Base-by-base conservation (phyloP, 768 basidiomycete genomes). In the Pilatotrama ljubarskyi region DNA sequence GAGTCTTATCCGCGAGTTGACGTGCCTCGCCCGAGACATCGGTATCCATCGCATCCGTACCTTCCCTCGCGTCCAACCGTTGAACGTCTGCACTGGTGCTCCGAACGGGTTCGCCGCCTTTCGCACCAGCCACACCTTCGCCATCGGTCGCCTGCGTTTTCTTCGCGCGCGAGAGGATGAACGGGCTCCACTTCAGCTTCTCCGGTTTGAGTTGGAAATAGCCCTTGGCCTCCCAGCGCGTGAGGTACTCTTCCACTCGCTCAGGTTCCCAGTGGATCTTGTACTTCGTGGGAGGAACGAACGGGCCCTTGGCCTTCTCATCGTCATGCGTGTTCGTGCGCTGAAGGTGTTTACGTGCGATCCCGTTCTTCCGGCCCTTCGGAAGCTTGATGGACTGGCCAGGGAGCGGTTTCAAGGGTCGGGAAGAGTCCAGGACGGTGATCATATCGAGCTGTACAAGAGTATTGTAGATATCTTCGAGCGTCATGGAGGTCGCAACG, bases 121-220 rank as follows among this genome's bases (percentile, higher is more conserved):
- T 6, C 14, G 50, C 40, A 14, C 53, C 53, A 11, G 44, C 20
- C 5, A 25, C 36, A 35, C 43, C 57, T 11, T 54, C 62, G 47
- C 64, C 56, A 18, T 43, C 11, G 2, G 59, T 52, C 8, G 61
- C 63, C 36, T 73, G 70, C 13, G 68, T 55, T 64, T 73, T 71
- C 55, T 71, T 72, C 42, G 71, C 74, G 52, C 83, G 77, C 5
- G 86, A 78, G 43, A 93, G 73, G 38, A 97, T 76, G 74, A 96
- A 98, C 25, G 96, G 96, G 62, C 88, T 95, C 91, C 96, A 99
- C 69, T 93, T 94, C 61, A 98, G 80, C 72, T 86, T 86, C 68
- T 96, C 93, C 1, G 94, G 87, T 64, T 82, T 84, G 58, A 93
- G 77, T 64, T 74, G 82, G 60, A 94, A 68, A 66, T 93, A 90